Conservation (phyloP, 805 yeast species). For the Nakazawaea ambrosiae region DNA sequence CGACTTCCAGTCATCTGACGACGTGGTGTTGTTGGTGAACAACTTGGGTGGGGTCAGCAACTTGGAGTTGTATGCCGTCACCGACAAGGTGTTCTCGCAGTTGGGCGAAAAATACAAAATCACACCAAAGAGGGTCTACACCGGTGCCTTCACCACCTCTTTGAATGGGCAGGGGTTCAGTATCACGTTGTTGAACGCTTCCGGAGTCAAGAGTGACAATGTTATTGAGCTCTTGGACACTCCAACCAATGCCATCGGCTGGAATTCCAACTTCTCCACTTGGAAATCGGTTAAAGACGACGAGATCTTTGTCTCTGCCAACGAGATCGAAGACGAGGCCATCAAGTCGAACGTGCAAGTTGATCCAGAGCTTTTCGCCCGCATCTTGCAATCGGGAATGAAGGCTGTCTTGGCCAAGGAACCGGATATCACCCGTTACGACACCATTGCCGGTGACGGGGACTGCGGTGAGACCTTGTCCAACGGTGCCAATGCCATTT, state of each 20-base stretch:
- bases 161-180: constrained; percentile 91
- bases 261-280: constrained; percentile 46
- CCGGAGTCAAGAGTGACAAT: constrained; percentile 39
- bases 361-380: constrained; percentile 21
- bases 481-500: constrained; percentile 25
- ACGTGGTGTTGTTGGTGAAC: constrained; percentile 68
- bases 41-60: constrained; percentile 88
- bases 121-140: constrained; percentile 59
- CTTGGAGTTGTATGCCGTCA: constrained; percentile 69
- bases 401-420: constrained; percentile 53
- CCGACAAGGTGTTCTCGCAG: constrained; percentile 47
- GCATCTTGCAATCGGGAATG: constrained; percentile 41
- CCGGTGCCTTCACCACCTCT: constrained; percentile 83
- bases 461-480: constrained; percentile 34
- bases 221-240: constrained; percentile 56
- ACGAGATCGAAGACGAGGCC: constrained; percentile 25
- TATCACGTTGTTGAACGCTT: constrained; percentile 68
- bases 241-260: constrained; percentile 76
- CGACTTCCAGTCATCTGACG: constrained; percentile 47
- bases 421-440: constrained; percentile 33
- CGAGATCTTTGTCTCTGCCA: constrained; percentile 22
- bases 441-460: constrained; percentile 37
- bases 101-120: constrained; percentile 47
- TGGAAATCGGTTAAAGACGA: constrained; percentile 16
- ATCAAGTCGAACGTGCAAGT: constrained; percentile 20